Conservation (phyloP, 2,329 filamentous ascomycete genomes). For the Aspergillus piperis region DNA sequence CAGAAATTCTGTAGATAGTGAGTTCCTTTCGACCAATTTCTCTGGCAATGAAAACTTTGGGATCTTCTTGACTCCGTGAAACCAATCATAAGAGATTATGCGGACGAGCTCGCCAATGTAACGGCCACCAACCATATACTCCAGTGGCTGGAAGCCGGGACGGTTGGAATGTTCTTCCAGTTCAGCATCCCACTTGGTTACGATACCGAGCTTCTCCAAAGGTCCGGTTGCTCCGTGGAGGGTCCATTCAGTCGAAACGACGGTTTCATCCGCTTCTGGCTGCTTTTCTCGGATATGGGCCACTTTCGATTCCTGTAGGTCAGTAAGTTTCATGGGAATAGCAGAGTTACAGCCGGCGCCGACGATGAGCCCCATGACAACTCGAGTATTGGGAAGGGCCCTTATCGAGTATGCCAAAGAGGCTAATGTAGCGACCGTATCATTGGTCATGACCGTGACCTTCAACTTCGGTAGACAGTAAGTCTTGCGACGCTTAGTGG, state of each 20-base stretch:
- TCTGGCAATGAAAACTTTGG: neutral
- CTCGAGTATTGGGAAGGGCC: conserved; percentile 59
- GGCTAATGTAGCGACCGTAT: conserved; percentile 75
- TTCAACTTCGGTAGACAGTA: conserved; percentile 61
- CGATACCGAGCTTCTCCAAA: conserved; percentile 60
- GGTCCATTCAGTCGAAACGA: conserved; percentile 75
- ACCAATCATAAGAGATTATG: conserved; percentile 65
- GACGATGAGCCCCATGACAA: conserved; percentile 74
- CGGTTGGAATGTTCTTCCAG: conserved; percentile 64
- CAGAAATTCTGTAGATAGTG: neutral
- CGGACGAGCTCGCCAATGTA: conserved; percentile 73
- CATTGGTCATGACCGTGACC: conserved; percentile 74
- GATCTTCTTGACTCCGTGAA: conserved; percentile 39
- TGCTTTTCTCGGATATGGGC: neutral
- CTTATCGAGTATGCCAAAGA: conserved; percentile 71
- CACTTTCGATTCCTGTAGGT: neutral
- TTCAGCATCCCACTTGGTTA: conserved; percentile 67
- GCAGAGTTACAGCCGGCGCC: conserved; percentile 78
- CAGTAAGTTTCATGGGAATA: conserved; percentile 63
- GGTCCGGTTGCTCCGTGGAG: conserved; percentile 69
- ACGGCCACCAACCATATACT: conserved; percentile 75
- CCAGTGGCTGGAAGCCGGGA: conserved; percentile 74
- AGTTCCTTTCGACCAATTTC: neutral
- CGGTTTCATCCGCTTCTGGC: neutral
- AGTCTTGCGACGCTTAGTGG: conserved; percentile 32